phyloP scores from a whole-genome alignment of 768 basidiomycete genomes.

The Leccinum barrowsii region DNA sequence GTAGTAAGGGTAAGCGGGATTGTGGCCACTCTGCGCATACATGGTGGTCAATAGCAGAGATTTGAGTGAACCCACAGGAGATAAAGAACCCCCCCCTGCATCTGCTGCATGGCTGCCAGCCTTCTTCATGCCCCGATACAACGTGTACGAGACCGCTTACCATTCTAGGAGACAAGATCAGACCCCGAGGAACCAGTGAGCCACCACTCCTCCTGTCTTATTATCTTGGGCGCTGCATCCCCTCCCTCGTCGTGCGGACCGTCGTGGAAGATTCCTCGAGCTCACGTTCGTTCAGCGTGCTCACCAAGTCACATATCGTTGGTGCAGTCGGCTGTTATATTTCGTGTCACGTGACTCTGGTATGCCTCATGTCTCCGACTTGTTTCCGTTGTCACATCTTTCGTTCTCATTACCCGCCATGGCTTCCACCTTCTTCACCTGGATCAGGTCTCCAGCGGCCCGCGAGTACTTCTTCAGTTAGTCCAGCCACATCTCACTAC shows the following conservation, averaged over 20 bases:
- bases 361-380: neutral
- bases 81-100: conserved; percentile 10
- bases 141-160: conserved; percentile 24
- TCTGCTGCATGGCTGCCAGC: conserved; percentile 22
- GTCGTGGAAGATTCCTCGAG: neutral
- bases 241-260: neutral
- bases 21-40: conserved; percentile 29
- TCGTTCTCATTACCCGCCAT: conserved; percentile 36
- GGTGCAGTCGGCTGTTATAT: neutral
- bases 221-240: neutral
- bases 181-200: neutral
- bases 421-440: conserved; percentile 83
- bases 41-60: conserved; percentile 18
- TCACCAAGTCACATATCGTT: neutral
- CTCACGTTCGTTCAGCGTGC: neutral
- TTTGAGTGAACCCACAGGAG: neutral
- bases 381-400: neutral
- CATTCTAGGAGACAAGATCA: conserved; percentile 33
- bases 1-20: conserved; percentile 44
- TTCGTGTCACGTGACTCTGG: conserved; percentile 11
- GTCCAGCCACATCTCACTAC: conserved; percentile 29
- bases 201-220: neutral
- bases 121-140: conserved; percentile 10
- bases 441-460: conserved; percentile 89
- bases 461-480: conserved; percentile 93